Conservation (phyloP, 768 basidiomycete species). For the Pleurotus giganteus region DNA sequence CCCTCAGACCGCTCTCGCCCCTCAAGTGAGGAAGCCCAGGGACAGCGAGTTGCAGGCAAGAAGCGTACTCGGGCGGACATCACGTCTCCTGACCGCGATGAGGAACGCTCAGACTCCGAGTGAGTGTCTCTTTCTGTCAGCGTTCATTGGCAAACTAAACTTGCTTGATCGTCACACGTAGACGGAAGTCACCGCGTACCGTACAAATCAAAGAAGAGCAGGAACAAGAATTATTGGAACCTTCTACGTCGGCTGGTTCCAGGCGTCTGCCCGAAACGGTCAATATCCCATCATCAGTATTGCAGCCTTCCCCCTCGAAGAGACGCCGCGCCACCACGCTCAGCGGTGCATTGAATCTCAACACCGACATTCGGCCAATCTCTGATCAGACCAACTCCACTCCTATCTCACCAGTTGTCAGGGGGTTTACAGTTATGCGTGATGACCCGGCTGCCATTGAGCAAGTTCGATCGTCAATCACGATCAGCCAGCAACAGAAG, state of each 20-base stretch:
- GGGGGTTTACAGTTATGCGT: constrained; percentile 55
- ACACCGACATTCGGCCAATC: constrained; percentile 45
- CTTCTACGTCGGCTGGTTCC: constrained; percentile 32
- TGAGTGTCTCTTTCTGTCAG: constrained; percentile 31
- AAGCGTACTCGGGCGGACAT: constrained; percentile 48
- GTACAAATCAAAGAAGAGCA: constrained; percentile 65
- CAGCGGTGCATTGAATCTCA: constrained; percentile 47
- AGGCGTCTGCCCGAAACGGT: constrained; percentile 20
- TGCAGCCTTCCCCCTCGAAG: constrained; percentile 50
- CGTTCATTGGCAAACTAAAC: constrained; percentile 17
- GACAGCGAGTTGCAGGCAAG: constrained; percentile 24
- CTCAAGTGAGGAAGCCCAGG: constrained; percentile 27
- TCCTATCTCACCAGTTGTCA: constrained; percentile 65
- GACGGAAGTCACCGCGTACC: constrained; percentile 42
- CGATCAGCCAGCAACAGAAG: constrained; percentile 71
- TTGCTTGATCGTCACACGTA: constrained; percentile 17
- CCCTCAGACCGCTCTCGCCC: constrained; percentile 28
- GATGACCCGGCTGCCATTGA: constrained; percentile 61
- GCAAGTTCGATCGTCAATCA: constrained; percentile 60
- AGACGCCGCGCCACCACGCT: constrained; percentile 66
- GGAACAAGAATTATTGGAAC: constrained; percentile 45
- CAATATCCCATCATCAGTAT: constrained; percentile 39
- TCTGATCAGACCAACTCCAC: constrained; percentile 46
- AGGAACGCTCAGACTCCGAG: constrained; percentile 41
- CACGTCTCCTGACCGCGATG: constrained; percentile 31